Conservation (phyloP, 768 basidiomycete genomes). For the Pleurotus giganteus region DNA sequence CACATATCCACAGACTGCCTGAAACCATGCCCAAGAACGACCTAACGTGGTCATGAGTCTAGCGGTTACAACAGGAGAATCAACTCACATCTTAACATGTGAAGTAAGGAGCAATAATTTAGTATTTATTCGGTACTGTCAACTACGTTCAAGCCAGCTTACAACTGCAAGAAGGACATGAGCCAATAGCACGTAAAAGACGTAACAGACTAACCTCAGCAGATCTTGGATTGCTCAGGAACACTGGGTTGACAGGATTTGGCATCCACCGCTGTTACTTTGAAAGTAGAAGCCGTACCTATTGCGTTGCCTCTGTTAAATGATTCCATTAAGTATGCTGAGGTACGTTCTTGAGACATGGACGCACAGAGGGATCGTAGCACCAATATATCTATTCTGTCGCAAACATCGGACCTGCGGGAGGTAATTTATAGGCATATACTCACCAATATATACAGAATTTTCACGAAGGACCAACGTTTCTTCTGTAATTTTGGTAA, state of each 20-base stretch:
- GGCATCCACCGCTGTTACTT: background rate
- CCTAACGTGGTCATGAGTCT: too few species aligned
- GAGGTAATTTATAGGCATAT: background rate
- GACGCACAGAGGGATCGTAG: background rate
- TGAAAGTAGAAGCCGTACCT: background rate
- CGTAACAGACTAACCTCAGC: background rate
- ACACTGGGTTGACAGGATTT: background rate
- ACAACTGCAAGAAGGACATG: background rate
- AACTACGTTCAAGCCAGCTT: background rate
- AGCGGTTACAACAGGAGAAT: too few species aligned
- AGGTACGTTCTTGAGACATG: background rate
- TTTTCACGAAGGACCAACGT: conserved; percentile 1
- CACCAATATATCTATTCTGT: conserved; percentile 7
- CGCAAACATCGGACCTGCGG: too few species aligned
- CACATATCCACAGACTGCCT: background rate
- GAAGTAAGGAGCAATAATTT: background rate
- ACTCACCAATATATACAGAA: background rate
- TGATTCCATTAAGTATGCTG: background rate
- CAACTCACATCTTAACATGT: conserved; percentile 1
- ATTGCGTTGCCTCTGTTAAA: conserved; percentile 1
- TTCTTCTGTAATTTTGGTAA: too few species aligned
- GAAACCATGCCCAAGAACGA: background rate
- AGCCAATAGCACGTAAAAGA: background rate
- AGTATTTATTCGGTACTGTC: background rate
- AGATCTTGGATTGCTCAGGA: conserved; percentile 4